Evolutionary conservation across 2,329 filamentous ascomycete genomes (phyloP), one percentile per base, ranked within the genome.

Genomic region (Curvularia hawaiiensis): DNA sequence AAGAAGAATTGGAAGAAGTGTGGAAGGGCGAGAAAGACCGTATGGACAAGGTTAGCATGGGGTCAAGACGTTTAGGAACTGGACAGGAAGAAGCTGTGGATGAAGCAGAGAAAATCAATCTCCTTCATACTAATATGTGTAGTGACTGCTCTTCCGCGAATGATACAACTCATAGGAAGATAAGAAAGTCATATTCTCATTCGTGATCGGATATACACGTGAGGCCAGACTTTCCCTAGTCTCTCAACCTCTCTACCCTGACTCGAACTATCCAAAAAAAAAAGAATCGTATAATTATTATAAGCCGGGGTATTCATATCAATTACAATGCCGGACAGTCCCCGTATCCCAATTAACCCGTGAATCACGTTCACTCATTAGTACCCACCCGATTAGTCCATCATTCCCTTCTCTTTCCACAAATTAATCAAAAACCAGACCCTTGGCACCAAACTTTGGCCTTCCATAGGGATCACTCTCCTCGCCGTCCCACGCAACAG

Each of bases 401-500:
- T 7, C 9, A 28, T 28, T 7, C 26, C 26, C 26, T 7, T 28
- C 26, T 28, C 26, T 28, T 28, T 31, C n/a, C 26, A 24, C 11
- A 10, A 5, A 30, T 31, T 60, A 64, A 33, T 62, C 59, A 35
- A 65, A 57, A 43, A 69, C 49, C 20, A 67, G 59, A 2, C 56
- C 64, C 59, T 68, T 69, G 20, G 18, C 56, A 14, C 52, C 10
- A 26, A 56, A 61, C 55, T 57, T 65, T 28, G 35, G 38, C 18
- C 57, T 41, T 24, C 39, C 16, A 14, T 54, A 38, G 4, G 45
- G 59, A 18, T 68, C 63, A n/a, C 65, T 64, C 1, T 69, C 67
- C 7, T 66, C 64, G 2, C 53, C 64, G 0, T 67, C 70, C 40
- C 61, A 63, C 7, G 60, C 46, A 4, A 63, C 57, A 1, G 54